Conservation (phyloP, 352 stramenopile species). For the Globisporangium middletonii region DNA sequence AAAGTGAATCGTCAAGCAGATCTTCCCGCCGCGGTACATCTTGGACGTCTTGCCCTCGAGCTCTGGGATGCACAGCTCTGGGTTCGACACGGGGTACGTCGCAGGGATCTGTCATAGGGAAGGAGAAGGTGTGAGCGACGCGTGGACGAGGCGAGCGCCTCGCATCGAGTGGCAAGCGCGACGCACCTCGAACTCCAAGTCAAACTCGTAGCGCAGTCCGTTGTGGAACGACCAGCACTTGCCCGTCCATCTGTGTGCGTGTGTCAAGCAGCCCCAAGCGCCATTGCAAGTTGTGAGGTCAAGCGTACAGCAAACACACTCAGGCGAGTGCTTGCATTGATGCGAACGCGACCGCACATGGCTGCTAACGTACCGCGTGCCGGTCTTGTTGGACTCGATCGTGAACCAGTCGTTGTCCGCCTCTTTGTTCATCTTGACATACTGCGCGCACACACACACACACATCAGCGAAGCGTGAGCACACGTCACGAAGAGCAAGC, state of each 20-base stretch:
- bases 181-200: conserved; percentile 72
- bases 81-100: conserved; percentile 79
- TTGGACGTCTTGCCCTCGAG: conserved; percentile 89
- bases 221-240: conserved; percentile 90
- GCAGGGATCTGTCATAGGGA: conserved; percentile 41
- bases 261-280: not conserved
- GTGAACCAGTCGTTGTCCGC: conserved; percentile 89
- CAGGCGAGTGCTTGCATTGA: not conserved
- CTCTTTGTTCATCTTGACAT: conserved; percentile 89
- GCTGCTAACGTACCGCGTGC: conserved; percentile 36
- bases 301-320: not conserved
- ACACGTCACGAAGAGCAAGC: not conserved
- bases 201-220: conserved; percentile 82
- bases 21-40: conserved; percentile 89
- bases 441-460: conserved; percentile 22
- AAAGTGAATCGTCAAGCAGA: conserved; percentile 87
- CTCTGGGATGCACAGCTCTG: conserved; percentile 80
- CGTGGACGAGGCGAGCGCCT: not conserved
- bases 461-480: not conserved
- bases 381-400: conserved; percentile 80
- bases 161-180: not conserved
- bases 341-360: too few species aligned
- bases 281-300: not conserved
- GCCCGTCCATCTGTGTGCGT: conserved; percentile 48
- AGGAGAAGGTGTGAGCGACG: not conserved